phyloP scores from a whole-genome alignment of 2,329 filamentous ascomycete species.

The Leptographium wingfieldii region DNA sequence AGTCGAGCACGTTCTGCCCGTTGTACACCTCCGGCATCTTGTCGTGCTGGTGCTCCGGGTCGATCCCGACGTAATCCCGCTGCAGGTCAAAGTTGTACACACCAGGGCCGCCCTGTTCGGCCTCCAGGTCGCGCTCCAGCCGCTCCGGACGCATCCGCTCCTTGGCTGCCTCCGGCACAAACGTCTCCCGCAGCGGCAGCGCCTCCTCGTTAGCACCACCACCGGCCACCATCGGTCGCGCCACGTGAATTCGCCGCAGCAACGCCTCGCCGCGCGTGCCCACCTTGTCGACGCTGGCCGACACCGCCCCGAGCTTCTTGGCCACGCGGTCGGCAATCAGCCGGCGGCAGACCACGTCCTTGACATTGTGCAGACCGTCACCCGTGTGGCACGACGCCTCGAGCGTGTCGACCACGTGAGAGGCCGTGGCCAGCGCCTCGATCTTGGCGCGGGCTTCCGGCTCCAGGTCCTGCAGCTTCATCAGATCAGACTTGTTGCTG shows the following conservation, averaged over 20 bases:
- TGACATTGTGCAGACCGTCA: conserved; percentile 86
- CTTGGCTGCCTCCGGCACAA: conserved; percentile 77
- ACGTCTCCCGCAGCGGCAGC: conserved; percentile 55
- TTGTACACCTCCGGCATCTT: conserved; percentile 88
- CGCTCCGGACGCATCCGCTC: conserved; percentile 45
- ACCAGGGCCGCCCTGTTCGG: conserved; percentile 85
- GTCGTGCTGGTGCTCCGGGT: conserved; percentile 92
- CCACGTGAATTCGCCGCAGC: conserved; percentile 89
- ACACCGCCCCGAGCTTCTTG: conserved; percentile 91
- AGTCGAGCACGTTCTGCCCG: conserved; percentile 96
- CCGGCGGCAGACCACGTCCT: conserved; percentile 88
- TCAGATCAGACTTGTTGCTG: conserved; percentile 96
- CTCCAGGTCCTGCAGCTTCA: conserved; percentile 76
- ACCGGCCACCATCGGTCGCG: conserved; percentile 71
- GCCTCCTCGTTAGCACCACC: conserved; percentile 7
- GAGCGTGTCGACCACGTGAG: conserved; percentile 82
- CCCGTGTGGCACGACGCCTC: conserved; percentile 91
- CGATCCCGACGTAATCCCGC: conserved; percentile 74
- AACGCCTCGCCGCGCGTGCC: conserved; percentile 80
- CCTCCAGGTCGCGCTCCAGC: conserved; percentile 78
- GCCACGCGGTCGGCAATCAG: conserved; percentile 86
- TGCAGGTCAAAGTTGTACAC: conserved; percentile 92
- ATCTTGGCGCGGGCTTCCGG: conserved; percentile 52
- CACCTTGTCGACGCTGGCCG: conserved; percentile 59
- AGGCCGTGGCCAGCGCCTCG: conserved; percentile 18